Conservation (phyloP, 2,329 filamentous ascomycete species). For the Penicillium occitanis region DNA sequence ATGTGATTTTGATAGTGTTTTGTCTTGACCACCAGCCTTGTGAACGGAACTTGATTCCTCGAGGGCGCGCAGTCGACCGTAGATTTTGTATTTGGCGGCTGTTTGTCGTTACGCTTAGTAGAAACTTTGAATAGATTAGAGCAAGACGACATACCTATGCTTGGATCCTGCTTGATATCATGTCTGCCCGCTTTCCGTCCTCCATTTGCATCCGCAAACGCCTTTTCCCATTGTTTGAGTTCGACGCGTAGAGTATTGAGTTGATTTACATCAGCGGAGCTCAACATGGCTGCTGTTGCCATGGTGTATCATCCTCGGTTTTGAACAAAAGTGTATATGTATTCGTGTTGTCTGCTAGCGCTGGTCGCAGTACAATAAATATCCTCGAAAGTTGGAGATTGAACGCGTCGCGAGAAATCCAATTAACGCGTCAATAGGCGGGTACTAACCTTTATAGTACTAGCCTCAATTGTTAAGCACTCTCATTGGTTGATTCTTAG, state of each 20-base stretch:
- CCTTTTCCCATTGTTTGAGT: conserved; percentile 51
- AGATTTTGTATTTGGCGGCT: conserved; percentile 52
- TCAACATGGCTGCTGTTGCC: conserved; percentile 23
- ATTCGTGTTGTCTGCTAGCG: neutral
- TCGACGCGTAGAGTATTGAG: conserved; percentile 41
- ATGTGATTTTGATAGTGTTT: conserved; percentile 23
- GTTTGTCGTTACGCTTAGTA: neutral
- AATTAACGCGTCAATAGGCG: conserved; percentile 13
- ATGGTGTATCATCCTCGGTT: conserved; percentile 7
- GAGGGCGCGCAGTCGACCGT: conserved; percentile 43
- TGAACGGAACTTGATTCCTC: conserved; percentile 27
- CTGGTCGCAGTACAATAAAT: neutral
- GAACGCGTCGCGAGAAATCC: neutral
- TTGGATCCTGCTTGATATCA: conserved; percentile 49
- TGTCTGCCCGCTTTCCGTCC: conserved; percentile 47
- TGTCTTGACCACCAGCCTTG: conserved; percentile 22
- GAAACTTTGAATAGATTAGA: neutral
- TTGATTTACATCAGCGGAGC: conserved; percentile 29
- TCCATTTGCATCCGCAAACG: conserved; percentile 44
- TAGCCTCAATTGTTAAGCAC: neutral
- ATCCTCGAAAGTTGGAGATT: neutral
- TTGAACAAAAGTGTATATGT: neutral
- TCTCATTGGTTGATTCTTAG: neutral
- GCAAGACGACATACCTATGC: conserved; percentile 39
- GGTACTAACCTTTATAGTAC: neutral